Base-by-base conservation (phyloP, 2,329 filamentous ascomycete genomes). In the Fusarium oligoseptatum region DNA sequence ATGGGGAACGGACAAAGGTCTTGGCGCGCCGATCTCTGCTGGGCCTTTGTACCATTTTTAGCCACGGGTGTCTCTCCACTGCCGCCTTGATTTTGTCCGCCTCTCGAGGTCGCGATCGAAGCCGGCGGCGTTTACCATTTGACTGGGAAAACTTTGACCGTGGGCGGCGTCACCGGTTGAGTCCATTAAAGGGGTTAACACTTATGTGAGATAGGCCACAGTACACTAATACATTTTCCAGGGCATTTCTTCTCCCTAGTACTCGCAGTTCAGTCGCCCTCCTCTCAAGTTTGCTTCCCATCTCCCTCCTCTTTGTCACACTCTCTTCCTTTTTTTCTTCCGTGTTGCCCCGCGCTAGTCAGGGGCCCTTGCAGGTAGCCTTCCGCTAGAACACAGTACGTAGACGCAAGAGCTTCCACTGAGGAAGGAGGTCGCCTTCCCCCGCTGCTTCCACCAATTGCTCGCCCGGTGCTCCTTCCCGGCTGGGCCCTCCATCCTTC, bases 301-400 rank as follows among this genome's bases (percentile, higher is more conserved):
- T 29, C 32, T 24, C 58, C 36, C n/a, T 45, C 34, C 22, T 72
- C 34, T 50, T 61, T 41, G 36, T 60, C 32, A 24, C 50, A 48
- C 24, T 52, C 48, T 43, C 24, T 45, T 68, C 56, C 24, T 45
- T 60, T 39, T 61, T 61, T 60, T 32, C 63, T 50, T 43, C 36
- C 64, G 32, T 34, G 20, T 27, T 55, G 55, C 73, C 73, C 73
- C 67, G 73, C 73, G 73, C 73, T 75, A 76, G 73, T 74, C 58
- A 68, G 41, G 73, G 66, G 73, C 64, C 66, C 73, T 74, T 75
- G 73, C 73, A 75, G 72, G 63, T 61, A 27, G 52, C 50, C 55
- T 76, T 64, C 63, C 73, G 52, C 73, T 71, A 75, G 70, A 76
- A 71, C 55, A 43, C 37, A 43, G 52, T 65, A 65, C 62, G 37